Percentiles rank a stretch among this genome's conserved stretches.
These are phyloP conservation scores for Tulasnella sp. DNA, from an alignment of 768 basidiomycete species.

Conservation along the genomic window DNA sequence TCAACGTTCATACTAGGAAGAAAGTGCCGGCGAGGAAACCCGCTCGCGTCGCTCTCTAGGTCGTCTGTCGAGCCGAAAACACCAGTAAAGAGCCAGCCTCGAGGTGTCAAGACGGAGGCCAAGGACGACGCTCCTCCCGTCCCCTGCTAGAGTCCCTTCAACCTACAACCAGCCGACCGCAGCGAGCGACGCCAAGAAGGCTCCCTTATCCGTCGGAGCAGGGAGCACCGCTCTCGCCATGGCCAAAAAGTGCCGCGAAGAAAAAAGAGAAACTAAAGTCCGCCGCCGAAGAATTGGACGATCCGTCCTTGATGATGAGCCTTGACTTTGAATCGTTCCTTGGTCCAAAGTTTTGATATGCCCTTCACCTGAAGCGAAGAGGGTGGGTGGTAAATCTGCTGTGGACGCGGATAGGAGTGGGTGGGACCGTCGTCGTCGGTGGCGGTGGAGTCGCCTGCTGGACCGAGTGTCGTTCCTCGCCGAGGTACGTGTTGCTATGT, in stretches of 20 bases:
- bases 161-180: too few species aligned
- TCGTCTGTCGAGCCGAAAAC: neutral
- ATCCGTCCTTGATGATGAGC: neutral
- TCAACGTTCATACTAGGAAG: neutral
- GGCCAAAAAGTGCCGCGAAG: neutral
- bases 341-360: neutral
- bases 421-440: too few species aligned
- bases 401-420: neutral
- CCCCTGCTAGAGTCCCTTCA: too few species aligned
- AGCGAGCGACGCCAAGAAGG: neutral
- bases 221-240: neutral
- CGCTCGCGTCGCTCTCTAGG: neutral
- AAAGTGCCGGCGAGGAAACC: constrained; percentile 2
- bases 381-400: neutral
- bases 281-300: neutral
- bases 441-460: neutral
- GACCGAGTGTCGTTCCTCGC: neutral
- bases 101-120: neutral
- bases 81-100: neutral
- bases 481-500: neutral
- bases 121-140: neutral
- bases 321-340: neutral
- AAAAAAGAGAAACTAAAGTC: neutral
- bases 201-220: neutral
- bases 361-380: neutral